Evolutionary conservation across 176 grass and related monocot genomes (phyloP).

Genomic region (Puccinellia tenuiflora): DNA sequence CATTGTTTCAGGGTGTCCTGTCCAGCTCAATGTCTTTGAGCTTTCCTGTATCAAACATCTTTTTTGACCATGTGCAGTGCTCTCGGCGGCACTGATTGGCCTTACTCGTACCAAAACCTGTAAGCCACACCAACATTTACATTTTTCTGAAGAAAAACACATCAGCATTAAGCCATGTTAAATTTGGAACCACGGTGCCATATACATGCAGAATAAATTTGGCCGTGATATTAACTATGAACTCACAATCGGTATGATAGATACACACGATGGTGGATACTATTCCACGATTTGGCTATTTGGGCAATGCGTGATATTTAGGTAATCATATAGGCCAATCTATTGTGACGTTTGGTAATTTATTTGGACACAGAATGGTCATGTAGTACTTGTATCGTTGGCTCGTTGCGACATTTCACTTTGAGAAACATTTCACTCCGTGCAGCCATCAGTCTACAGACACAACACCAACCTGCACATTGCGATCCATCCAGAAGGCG

Average conservation of each 20-base stretch:
- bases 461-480: slow-evolving; percentile 68
- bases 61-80: slow-evolving; percentile 31
- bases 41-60: slow-evolving; percentile 85
- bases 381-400: not conserved
- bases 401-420: not conserved
- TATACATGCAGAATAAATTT: not conserved
- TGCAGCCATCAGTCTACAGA: not conserved
- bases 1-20: slow-evolving; percentile 66
- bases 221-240: not conserved
- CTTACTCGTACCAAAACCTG: slow-evolving; percentile 73
- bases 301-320: not conserved
- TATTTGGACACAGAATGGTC: not conserved
- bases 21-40: slow-evolving; percentile 71
- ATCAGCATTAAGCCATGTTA: not conserved
- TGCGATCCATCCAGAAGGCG: slow-evolving; percentile 85
- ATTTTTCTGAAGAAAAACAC: not conserved
- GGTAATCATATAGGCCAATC: not conserved
- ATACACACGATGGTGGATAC: not conserved
- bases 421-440: not conserved
- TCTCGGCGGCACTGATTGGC: slow-evolving; percentile 61
- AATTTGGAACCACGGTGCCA: not conserved
- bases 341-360: not conserved
- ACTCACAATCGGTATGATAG: not conserved
- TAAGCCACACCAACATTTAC: not conserved
- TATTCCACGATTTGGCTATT: not conserved